phyloP scores from a whole-genome alignment of 371 early-diverging fungal genomes.

The Umbelopsis sp. region DNA sequence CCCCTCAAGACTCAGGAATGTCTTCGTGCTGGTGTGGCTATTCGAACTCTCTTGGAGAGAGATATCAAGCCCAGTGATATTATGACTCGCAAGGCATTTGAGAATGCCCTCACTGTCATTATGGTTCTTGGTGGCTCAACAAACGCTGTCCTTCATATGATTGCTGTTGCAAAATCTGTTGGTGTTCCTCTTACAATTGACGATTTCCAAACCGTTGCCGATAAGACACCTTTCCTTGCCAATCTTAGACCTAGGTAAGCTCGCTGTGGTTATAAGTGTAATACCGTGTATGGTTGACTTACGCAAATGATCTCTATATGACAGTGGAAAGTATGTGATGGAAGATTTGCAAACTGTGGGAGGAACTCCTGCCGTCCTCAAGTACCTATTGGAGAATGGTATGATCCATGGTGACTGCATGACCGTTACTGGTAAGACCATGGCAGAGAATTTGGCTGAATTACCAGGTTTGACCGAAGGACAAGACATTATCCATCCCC shows the following conservation, averaged over 20 bases:
- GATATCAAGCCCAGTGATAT: constrained; percentile 94
- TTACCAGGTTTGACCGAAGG: constrained; percentile 69
- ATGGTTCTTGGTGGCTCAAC: constrained; percentile 97
- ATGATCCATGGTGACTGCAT: constrained; percentile 83
- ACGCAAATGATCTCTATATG: not conserved
- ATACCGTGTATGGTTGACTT: not conserved
- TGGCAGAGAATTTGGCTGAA: constrained; percentile 83
- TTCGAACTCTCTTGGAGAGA: constrained; percentile 81
- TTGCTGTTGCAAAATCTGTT: constrained; percentile 90
- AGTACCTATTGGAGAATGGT: constrained; percentile 81
- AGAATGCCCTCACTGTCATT: constrained; percentile 91
- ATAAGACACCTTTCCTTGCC: constrained; percentile 87
- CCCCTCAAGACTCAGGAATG: constrained; percentile 90
- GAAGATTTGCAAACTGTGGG: constrained; percentile 90
- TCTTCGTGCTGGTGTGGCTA: constrained; percentile 76
- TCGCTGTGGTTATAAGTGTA: not conserved
- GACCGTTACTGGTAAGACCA: constrained; percentile 94
- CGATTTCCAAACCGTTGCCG: constrained; percentile 88
- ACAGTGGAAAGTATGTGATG: constrained; percentile 93
- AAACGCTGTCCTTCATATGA: constrained; percentile 93
- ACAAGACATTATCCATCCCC: constrained; percentile 73
- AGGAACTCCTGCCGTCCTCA: constrained; percentile 87
- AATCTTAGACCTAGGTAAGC: constrained; percentile 85
- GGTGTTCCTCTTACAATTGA: constrained; percentile 81
- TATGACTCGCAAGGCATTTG: constrained; percentile 92